A percentile compares a stretch with the other conserved stretches of the same genome.
Conservation (phyloP, 2,329 filamentous ascomycete genomes). For the Escovopsis weberi region DNA sequence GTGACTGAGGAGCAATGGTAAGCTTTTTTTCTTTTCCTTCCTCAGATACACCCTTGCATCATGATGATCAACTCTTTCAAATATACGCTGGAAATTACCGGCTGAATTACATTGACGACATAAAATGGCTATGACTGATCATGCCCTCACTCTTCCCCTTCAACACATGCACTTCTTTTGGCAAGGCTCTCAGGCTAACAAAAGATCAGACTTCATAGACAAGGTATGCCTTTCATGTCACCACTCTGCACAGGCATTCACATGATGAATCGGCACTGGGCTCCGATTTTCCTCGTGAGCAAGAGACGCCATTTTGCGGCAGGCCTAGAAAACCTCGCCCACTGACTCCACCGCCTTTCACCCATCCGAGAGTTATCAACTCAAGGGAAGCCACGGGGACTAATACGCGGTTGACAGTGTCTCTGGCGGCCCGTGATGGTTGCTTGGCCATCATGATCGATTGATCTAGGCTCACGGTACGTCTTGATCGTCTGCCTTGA, state of each 20-base stretch:
- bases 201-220: slow-evolving; percentile 10
- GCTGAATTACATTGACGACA: slow-evolving; percentile 71
- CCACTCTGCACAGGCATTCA: slow-evolving; percentile 12
- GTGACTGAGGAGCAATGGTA: slow-evolving; percentile 12
- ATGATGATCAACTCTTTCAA: slow-evolving; percentile 53
- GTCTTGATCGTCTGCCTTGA: not conserved
- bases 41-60: slow-evolving; percentile 6
- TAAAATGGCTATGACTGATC: slow-evolving; percentile 78
- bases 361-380: not conserved
- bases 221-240: slow-evolving; percentile 19
- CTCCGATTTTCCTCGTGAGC: slow-evolving; percentile 69
- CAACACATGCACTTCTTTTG: slow-evolving; percentile 5
- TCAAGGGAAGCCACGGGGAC: not conserved
- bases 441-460: not conserved
- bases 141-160: slow-evolving; percentile 1
- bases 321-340: slow-evolving; percentile 99
- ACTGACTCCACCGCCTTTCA: slow-evolving; percentile 46
- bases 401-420: slow-evolving; percentile 6
- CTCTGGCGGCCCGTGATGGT: not conserved
- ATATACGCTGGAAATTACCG: slow-evolving; percentile 91
- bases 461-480: not conserved
- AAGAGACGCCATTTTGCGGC: slow-evolving; percentile 79
- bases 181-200: slow-evolving; percentile 17
- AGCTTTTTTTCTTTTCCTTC: slow-evolving; percentile 6
- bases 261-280: slow-evolving; percentile 95